These are phyloP conservation scores for Mycena rosella DNA, from an alignment of 768 basidiomycete species.

Conservation along the genomic window DNA sequence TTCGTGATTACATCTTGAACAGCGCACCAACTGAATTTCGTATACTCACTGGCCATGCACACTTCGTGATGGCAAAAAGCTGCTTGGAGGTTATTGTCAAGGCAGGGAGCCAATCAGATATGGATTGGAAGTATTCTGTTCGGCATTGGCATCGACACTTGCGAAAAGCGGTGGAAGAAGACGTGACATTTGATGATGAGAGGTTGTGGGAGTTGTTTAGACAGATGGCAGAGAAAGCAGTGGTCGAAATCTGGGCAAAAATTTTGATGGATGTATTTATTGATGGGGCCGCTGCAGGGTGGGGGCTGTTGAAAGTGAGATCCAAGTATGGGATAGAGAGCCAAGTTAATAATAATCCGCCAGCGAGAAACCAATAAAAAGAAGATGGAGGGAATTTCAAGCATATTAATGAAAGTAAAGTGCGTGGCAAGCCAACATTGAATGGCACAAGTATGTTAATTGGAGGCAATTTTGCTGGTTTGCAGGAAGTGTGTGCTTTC, in stretches of 20 bases:
- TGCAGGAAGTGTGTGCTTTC: constrained; percentile 11
- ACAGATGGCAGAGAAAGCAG: constrained; percentile 7
- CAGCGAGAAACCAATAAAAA: constrained; percentile 2
- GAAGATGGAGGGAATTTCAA: constrained; percentile 7
- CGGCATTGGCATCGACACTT: constrained; percentile 13
- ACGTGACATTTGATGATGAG: not conserved
- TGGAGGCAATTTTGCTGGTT: not conserved
- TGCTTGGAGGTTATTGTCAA: constrained; percentile 18
- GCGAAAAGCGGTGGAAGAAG: constrained; percentile 21
- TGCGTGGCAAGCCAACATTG: constrained; percentile 9
- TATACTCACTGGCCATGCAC: constrained; percentile 10
- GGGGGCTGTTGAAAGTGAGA: constrained; percentile 20
- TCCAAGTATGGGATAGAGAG: not conserved
- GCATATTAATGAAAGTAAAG: constrained; percentile 10
- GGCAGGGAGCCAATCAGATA: not conserved
- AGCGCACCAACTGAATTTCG: constrained; percentile 5
- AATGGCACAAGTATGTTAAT: constrained; percentile 1
- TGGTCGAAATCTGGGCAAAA: constrained; percentile 6
- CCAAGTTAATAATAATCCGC: constrained; percentile 6
- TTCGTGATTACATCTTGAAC: constrained; percentile 16
- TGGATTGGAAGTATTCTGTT: not conserved
- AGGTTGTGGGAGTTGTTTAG: constrained; percentile 8
- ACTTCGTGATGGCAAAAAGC: constrained; percentile 16
- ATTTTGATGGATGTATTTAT: not conserved
- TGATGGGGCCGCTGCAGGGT: constrained; percentile 18